These are phyloP conservation scores for Candida odintsovae DNA, from an alignment of 805 yeast genomes.

Conservation along the genomic window DNA sequence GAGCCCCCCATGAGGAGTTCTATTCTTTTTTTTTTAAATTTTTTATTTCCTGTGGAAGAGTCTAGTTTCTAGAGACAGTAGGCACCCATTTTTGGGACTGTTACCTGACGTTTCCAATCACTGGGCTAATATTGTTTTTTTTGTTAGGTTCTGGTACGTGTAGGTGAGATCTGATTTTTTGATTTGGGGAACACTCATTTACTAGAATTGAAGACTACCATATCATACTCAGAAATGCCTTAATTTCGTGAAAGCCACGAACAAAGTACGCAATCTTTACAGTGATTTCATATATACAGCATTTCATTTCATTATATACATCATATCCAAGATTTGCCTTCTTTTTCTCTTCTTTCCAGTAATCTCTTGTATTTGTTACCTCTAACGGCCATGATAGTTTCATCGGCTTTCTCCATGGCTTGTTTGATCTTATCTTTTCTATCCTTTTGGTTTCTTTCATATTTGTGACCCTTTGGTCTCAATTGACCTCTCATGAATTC, in stretches of 20 bases:
- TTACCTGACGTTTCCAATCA: no score
- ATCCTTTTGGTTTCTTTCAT: constrained; percentile 61
- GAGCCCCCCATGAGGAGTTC: constrained; percentile 29
- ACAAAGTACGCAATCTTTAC: neutral
- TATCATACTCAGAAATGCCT: no score
- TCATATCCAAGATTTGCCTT: constrained; percentile 21
- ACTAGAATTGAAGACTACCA: no score
- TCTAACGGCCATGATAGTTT: constrained; percentile 48
- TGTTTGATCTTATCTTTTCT: constrained; percentile 56
- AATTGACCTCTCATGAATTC: constrained; percentile 71
- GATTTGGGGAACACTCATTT: neutral
- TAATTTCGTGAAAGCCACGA: no score
- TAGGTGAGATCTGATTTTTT: no score
- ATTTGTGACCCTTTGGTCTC: constrained; percentile 73
- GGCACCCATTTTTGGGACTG: no score
- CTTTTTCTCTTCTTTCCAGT: constrained; percentile 19
- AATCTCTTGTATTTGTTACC: constrained; percentile 24
- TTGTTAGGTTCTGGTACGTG: no score
- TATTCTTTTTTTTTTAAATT: constrained; percentile 9
- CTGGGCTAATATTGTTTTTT: no score
- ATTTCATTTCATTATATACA: neutral
- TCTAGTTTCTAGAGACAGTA: no score
- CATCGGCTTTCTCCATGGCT: constrained; percentile 65
- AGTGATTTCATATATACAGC: neutral
- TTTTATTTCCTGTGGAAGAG: no score